A percentile compares a stretch with the other conserved stretches of the same genome.
phyloP scores from a whole-genome alignment of 176 grass and related monocot species.

The Chloris gayana region DNA sequence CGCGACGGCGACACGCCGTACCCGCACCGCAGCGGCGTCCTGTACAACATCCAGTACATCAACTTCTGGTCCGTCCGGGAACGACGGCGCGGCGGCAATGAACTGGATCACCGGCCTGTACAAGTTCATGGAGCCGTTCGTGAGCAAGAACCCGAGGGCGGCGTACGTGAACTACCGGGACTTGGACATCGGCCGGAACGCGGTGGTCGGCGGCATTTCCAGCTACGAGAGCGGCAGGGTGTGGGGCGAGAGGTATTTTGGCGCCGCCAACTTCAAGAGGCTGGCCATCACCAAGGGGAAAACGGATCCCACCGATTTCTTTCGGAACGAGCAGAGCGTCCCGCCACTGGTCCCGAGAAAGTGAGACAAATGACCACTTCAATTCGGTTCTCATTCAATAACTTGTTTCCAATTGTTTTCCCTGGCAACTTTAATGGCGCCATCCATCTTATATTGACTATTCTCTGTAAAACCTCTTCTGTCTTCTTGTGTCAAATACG shows the following conservation, averaged over 20 bases:
- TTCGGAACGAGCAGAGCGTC: conserved; percentile 61
- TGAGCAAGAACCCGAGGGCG: conserved; percentile 41
- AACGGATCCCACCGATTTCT: conserved; percentile 52
- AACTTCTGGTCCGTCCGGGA: not conserved
- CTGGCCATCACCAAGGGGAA: conserved; percentile 40
- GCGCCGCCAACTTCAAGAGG: conserved; percentile 38
- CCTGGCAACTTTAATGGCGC: too few relatives aligned
- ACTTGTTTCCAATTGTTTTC: not conserved
- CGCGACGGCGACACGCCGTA: conserved; percentile 10
- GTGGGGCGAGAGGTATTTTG: conserved; percentile 54
- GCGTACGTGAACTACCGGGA: conserved; percentile 55
- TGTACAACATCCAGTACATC: conserved; percentile 53
- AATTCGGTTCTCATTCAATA: not conserved
- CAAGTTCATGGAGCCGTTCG: conserved; percentile 37
- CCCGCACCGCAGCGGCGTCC: conserved; percentile 40
- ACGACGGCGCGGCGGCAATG: not conserved
- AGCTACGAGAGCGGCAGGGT: conserved; percentile 46
- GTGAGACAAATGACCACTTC: not conserved
- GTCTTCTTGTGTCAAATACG: too few relatives aligned
- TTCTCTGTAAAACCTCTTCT: too few relatives aligned
- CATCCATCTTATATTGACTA: too few relatives aligned
- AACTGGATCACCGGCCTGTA: conserved; percentile 33
- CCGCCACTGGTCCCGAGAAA: conserved; percentile 37
- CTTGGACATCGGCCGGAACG: conserved; percentile 46
- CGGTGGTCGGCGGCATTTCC: conserved; percentile 30